Evolutionary conservation across 2,329 filamentous ascomycete genomes (phyloP), one percentile per base, ranked within the genome.

Genomic region (Clarireedia hainanense): DNA sequence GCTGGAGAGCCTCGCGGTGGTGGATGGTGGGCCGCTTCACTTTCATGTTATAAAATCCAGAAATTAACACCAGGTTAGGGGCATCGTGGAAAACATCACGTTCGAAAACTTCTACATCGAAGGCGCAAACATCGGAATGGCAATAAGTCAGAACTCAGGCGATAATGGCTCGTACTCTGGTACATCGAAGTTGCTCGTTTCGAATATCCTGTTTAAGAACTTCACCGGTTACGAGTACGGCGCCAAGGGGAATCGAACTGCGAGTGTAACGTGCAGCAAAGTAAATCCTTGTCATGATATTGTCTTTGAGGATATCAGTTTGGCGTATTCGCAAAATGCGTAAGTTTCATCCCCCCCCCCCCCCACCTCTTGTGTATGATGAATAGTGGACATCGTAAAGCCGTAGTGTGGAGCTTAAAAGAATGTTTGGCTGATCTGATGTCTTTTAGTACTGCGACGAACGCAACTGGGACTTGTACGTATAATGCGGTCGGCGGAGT

Each of bases 221-320:
- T 80, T 80, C 55, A 77, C 74, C 0, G 78, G 78, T 1, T 75
- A 71, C 55, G 64, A 76, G 12, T 63, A 70, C n/a, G 69, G 63
- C 1, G 63, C 62, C 0, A 62, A 54, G 42, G 60, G 59, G 7
- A 70, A 63, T 5, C 68, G 65, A 49, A 72, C 70, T 6, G 72
- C 72, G 4, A 69, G 66, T n/a, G 69, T 80, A 0, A 74, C 71
- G 42, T 81, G 78, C 60, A 75, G 72, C 1, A 71, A 67, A 1
- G 66, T 72, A n/a, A 63, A 79, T 50, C 76, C 76, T 4, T 81
- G 78, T 61, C 78, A 72, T 64, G 73, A 76, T 60, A 77, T 80
- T 56, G 68, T 68, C 3, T 75, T 75, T 60, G 68, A 75, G 49
- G 72, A 76, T 61, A 64, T 75, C 24, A 65, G 65, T 4, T 55